Evolutionary conservation across 805 yeast species (phyloP), one percentile per base, ranked within the genome.

Genomic region (Ogataea ganodermae): DNA sequence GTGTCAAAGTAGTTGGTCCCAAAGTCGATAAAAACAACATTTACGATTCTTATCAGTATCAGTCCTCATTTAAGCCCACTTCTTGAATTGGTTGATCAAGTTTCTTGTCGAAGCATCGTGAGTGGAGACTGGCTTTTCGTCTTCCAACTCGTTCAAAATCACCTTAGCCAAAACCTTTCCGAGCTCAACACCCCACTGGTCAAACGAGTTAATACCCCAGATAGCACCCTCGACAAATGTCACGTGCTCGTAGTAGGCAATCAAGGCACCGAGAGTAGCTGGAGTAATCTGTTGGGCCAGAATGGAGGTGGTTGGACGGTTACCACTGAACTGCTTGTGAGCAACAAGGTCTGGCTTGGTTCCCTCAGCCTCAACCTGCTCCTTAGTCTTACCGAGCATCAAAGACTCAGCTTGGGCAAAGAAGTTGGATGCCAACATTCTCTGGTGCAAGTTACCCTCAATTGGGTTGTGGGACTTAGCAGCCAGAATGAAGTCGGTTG

Each of bases 181-280:
- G 62, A 94, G 86, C 77, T 94, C 99, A 64, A 94, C 99, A 73
- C 99, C 99, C 96, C 98, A 94, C 79, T 94, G 99, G 78, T 94
- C 99, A 68, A 89, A 94, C 16, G 98, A 92, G 84, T 94, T 94
- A 78, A 94, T 91, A 81, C 95, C 94, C 99, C 99, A 92, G 65
- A 94, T 74, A 49, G 99, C 99, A 75, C 99, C 99, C 76, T 94
- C 99, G 50, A 91, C 91, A 74, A 94, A 94, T 35, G 98, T 92
- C 51, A 89, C 81, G 69, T 90, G 97, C 76, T 94, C 99, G 77
- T 94, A 94, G 82, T 94, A 94, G 37, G 96, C 97, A 68, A 94
- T 94, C 73, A 94, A 79, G 38, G 98, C 81, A 75, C 99, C 99
- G 57, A 94, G 80, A 45, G 97, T 73, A 42, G 96, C 97, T 49